These are phyloP conservation scores for Yamadazyma laniorum DNA, from an alignment of 805 yeast species.

Conservation along the genomic window DNA sequence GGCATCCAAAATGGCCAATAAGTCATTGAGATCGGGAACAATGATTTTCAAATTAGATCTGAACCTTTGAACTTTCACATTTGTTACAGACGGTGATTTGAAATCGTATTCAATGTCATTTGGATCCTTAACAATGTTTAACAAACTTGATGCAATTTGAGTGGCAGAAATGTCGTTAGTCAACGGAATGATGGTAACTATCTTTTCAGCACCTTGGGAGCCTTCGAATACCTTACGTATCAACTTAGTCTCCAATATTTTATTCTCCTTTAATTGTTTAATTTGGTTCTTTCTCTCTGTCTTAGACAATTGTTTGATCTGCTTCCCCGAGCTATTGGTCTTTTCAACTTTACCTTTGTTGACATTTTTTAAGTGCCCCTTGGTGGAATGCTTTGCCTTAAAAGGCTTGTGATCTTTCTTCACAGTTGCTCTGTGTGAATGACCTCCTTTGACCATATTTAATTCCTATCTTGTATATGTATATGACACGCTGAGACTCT, in stretches of 20 bases:
- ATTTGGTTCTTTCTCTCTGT: constrained; percentile 74
- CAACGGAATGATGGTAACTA: constrained; percentile 77
- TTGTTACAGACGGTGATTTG: constrained; percentile 49
- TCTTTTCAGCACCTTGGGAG: constrained; percentile 73
- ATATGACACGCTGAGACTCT: neutral
- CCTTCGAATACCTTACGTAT: constrained; percentile 78
- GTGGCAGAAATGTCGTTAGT: constrained; percentile 64
- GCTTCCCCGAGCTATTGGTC: constrained; percentile 33
- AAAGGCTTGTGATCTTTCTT: constrained; percentile 86
- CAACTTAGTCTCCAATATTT: constrained; percentile 58
- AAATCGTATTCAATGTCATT: constrained; percentile 27
- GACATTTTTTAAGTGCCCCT: constrained; percentile 78
- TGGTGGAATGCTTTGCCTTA: constrained; percentile 88
- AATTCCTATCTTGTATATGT: too few relatives aligned
- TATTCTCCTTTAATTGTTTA: constrained; percentile 72
- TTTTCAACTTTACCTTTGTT: constrained; percentile 88
- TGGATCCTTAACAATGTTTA: constrained; percentile 41
- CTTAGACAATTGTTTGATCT: constrained; percentile 41
- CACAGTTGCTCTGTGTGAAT: constrained; percentile 79
- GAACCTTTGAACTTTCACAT: constrained; percentile 59
- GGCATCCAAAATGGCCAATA: constrained; percentile 75
- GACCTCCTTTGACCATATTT: constrained; percentile 25
- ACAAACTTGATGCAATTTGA: constrained; percentile 52
- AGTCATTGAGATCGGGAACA: constrained; percentile 64
- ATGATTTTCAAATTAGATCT: constrained; percentile 73